Percentiles rank a stretch among this genome's conserved stretches.
Evolutionary conservation across 805 yeast species (phyloP).

Genomic region (Teunomyces stri): DNA sequence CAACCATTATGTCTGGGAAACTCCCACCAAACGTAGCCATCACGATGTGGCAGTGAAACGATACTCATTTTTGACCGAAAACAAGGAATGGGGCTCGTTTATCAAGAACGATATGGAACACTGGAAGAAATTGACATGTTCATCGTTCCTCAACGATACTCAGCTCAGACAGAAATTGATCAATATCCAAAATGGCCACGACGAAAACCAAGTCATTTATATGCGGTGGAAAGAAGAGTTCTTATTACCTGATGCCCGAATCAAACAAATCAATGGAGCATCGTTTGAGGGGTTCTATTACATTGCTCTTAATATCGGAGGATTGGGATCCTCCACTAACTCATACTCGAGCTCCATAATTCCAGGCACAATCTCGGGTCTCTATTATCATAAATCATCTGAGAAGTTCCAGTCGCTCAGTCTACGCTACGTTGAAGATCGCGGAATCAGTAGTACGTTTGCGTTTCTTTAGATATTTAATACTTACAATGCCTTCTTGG

Average conservation of each 20-base stretch:
- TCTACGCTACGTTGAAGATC: constrained; percentile 51
- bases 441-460: constrained; percentile 33
- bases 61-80: constrained; percentile 57
- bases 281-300: constrained; percentile 93
- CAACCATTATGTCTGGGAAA: constrained; percentile 21
- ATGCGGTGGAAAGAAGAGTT: constrained; percentile 97
- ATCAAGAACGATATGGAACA: constrained; percentile 44
- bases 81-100: constrained; percentile 54
- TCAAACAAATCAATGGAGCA: constrained; percentile 65
- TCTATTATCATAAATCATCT: constrained; percentile 77
- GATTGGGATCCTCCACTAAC: neutral
- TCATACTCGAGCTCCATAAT: constrained; percentile 15
- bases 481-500: constrained; percentile 19
- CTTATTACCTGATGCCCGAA: constrained; percentile 71
- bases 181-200: constrained; percentile 29
- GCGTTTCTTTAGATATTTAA: constrained; percentile 16
- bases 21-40: constrained; percentile 6
- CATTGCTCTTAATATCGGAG: constrained; percentile 71
- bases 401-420: constrained; percentile 79
- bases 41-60: constrained; percentile 14
- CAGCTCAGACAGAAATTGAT: constrained; percentile 26
- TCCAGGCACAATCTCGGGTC: constrained; percentile 74
- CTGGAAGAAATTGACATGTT: constrained; percentile 49
- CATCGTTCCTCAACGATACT: constrained; percentile 48
- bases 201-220: constrained; percentile 46